Base-by-base conservation (phyloP, 2,329 filamentous ascomycete genomes). In the Onygenales sp. region DNA sequence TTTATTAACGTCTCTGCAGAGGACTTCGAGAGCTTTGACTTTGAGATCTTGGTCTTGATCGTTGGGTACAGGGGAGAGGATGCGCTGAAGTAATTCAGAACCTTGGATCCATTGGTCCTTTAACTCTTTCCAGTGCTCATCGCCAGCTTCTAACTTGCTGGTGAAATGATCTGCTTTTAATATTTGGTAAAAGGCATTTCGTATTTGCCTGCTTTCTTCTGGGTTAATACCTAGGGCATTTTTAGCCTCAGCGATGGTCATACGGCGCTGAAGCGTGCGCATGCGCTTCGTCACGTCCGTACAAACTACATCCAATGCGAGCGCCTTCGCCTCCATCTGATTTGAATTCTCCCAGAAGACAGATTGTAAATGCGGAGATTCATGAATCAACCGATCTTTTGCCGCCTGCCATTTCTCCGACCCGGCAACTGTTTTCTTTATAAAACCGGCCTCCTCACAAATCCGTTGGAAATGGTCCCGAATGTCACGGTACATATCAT, bases 211-310 rank as follows among this genome's bases (percentile, higher is more conserved):
- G 62, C 79, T 81, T 62, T 85, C 77, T 62, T 85, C 81, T 6
- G 84, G 81, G 56, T 86, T 87, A 59, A 89, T 74, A 33, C 82
- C 82, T 46, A 89, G 75, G 33, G 78, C 74, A 63, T 86, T 87
- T 66, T 89, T 91, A 4, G 86, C 87, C 54, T 90, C 84, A 1
- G 82, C 78, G 44, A 92, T 79, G 0, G 82, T 84, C 78, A 92
- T 83, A n/a, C 80, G 76, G 36, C 75, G 77, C 48, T 83, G 80
- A 54, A 82, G 65, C 10, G 74, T 81, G 61, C 88, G 81, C 75
- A 91, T 84, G 17, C 86, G 77, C 69, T 93, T 93, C 1, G 87
- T 91, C 33, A 92, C 86, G 69, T 92, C 87, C 32, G 82, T 85
- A 63, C 86, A 90, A 27, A 94, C 84, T 45, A 89, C 80, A 65